Conservation (phyloP, 352 stramenopile genomes). For the Globisporangium rhizosaccharum region DNA sequence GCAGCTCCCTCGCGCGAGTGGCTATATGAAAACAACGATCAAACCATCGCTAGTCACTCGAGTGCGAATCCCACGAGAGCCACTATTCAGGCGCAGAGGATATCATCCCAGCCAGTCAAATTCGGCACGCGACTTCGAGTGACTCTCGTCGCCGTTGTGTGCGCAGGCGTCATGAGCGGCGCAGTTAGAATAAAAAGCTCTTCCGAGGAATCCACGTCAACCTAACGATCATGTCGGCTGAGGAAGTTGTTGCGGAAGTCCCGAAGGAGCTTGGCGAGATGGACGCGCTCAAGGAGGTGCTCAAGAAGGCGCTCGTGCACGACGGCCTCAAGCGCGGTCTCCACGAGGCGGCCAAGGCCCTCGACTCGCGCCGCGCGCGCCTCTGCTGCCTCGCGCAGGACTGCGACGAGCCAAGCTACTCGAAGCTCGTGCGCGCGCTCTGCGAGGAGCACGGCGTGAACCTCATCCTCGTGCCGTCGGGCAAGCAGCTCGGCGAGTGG, state of each 20-base stretch:
- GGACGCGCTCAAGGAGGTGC: constrained; percentile 96
- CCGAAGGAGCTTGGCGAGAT: constrained; percentile 95
- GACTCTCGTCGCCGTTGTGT: constrained; percentile 4
- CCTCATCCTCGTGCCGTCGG: constrained; percentile 90
- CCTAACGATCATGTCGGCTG: constrained; percentile 79
- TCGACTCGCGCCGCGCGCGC: constrained; percentile 96
- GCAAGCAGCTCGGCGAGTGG: constrained; percentile 98
- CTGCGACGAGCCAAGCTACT: constrained; percentile 99
- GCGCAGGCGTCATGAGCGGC: not conserved
- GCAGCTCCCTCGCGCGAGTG: not conserved
- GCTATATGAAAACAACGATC: not conserved
- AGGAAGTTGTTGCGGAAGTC: constrained; percentile 91
- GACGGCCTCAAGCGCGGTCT: constrained; percentile 98
- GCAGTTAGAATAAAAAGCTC: constrained; percentile 27
- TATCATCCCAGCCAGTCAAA: constrained; percentile 38
- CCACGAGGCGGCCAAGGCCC: constrained; percentile 98
- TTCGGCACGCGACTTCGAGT: constrained; percentile 4
- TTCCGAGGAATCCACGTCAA: constrained; percentile 54
- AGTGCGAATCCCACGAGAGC: no score
- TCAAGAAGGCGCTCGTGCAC: constrained; percentile 99
- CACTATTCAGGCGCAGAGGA: not conserved
- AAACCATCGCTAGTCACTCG: not conserved
- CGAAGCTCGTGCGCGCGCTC: constrained; percentile 97
- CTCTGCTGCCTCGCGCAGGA: constrained; percentile 99
- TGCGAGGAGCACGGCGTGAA: constrained; percentile 92